Conservation (phyloP, 208 protist genomes). For the Acanthamoeba lenticulata region DNA sequence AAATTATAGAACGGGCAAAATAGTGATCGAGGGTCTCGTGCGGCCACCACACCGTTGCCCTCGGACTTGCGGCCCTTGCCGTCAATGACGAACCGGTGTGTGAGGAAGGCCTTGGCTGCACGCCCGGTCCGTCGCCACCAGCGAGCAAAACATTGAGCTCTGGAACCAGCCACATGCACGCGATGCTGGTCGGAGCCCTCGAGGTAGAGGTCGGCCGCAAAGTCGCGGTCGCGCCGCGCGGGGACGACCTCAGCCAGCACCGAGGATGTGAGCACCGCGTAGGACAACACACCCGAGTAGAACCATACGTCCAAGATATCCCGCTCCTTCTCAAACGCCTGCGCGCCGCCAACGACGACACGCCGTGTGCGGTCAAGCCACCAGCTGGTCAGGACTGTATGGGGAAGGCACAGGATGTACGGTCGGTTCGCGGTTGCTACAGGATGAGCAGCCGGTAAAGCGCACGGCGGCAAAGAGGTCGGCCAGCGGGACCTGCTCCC, state of each 20-base stretch:
- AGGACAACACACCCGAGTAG: neutral
- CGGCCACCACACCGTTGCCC: neutral
- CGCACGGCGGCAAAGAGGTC: neutral
- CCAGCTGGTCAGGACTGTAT: too few relatives aligned
- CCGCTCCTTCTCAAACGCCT: neutral
- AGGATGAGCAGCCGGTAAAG: neutral
- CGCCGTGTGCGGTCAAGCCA: too few relatives aligned
- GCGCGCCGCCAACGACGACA: too few relatives aligned
- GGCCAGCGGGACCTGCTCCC: neutral
- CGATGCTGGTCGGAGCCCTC: conserved; percentile 35
- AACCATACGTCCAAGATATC: conserved; percentile 46
- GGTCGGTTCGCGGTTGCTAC: neutral
- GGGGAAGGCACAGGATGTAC: neutral
- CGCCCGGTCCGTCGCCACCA: too few relatives aligned
- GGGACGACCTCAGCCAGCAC: neutral
- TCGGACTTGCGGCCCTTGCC: neutral
- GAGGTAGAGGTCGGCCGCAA: conserved; percentile 13
- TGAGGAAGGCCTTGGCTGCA: too few relatives aligned
- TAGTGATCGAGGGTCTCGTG: neutral
- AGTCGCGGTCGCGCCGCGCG: neutral
- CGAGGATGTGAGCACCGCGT: neutral
- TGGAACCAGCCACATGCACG: neutral
- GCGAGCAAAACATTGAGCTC: conserved; percentile 41
- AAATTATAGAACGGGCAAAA: too few relatives aligned
- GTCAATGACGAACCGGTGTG: conserved; percentile 5